Conservation (phyloP, 2,329 filamentous ascomycete species). For the Macrophomina tecta region DNA sequence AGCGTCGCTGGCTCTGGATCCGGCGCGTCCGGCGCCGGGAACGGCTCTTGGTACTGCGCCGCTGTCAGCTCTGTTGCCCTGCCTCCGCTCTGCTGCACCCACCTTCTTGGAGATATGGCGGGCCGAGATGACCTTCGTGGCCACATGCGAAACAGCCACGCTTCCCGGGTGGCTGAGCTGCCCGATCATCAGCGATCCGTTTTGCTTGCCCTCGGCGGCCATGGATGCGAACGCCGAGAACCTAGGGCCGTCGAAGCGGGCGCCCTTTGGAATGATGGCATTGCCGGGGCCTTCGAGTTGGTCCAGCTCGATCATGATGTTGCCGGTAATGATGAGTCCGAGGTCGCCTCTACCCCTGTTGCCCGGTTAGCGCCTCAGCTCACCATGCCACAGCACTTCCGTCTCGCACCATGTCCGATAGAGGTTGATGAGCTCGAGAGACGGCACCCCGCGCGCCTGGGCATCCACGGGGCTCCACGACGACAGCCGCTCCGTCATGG, state of each 20-base stretch:
- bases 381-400: background rate
- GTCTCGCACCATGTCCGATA: conserved; percentile 32
- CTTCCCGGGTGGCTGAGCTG: conserved; percentile 66
- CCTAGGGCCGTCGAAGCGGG: conserved; percentile 59
- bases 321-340: conserved; percentile 65
- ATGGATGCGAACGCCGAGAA: conserved; percentile 66
- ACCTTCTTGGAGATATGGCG: conserved; percentile 55
- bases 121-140: conserved; percentile 46
- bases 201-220: conserved; percentile 60
- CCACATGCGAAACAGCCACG: background rate
- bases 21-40: conserved; percentile 29
- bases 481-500: conserved; percentile 70
- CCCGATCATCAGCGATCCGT: conserved; percentile 64
- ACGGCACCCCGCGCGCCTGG: conserved; percentile 60
- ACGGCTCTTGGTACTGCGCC: background rate
- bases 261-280: conserved; percentile 62
- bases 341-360: conserved; percentile 59
- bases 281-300: conserved; percentile 64
- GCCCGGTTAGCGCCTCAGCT: background rate
- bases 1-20: conserved; percentile 56
- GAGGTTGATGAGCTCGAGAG: conserved; percentile 62
- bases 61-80: conserved; percentile 51
- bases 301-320: conserved; percentile 55
- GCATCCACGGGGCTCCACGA: conserved; percentile 64
- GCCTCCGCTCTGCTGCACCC: conserved; percentile 43